A percentile compares a stretch with the other conserved stretches of the same genome.
phyloP scores from a whole-genome alignment of 208 protist genomes.

The Wallacemonas collosoma region DNA sequence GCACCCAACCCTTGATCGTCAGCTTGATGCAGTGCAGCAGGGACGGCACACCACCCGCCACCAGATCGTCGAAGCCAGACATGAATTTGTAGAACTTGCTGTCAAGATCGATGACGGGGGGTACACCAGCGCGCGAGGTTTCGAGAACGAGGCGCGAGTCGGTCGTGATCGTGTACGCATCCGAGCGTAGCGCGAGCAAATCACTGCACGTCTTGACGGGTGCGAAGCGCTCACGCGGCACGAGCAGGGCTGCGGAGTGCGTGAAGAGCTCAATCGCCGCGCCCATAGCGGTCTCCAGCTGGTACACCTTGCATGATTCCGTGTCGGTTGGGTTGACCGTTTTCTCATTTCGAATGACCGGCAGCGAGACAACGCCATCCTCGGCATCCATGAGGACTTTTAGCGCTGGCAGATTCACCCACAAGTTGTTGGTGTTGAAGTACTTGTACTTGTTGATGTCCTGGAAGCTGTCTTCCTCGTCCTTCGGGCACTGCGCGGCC shows the following conservation, averaged over 20 bases:
- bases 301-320: conserved; percentile 70
- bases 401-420: conserved; percentile 94
- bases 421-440: conserved; percentile 99
- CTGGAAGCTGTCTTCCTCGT: conserved; percentile 95
- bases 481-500: conserved; percentile 82
- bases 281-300: conserved; percentile 93
- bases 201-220: conserved; percentile 98
- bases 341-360: conserved; percentile 87
- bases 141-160: conserved; percentile 68
- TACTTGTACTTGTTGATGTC: conserved; percentile 96
- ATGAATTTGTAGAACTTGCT: conserved; percentile 80
- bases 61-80: conserved; percentile 55
- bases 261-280: conserved; percentile 96
- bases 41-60: conserved; percentile 63
- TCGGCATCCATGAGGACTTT: conserved; percentile 65
- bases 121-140: conserved; percentile 46
- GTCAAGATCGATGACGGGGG: conserved; percentile 70
- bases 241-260: conserved; percentile 80
- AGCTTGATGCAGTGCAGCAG: conserved; percentile 63
- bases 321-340: conserved; percentile 78
- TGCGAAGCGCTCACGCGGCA: conserved; percentile 96
- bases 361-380: conserved; percentile 65
- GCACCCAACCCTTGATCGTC: conserved; percentile 56
- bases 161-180: conserved; percentile 89
- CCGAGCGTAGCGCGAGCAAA: conserved; percentile 96